Evolutionary conservation across 768 basidiomycete genomes (phyloP).

Genomic region (Phylloporus arenicola): DNA sequence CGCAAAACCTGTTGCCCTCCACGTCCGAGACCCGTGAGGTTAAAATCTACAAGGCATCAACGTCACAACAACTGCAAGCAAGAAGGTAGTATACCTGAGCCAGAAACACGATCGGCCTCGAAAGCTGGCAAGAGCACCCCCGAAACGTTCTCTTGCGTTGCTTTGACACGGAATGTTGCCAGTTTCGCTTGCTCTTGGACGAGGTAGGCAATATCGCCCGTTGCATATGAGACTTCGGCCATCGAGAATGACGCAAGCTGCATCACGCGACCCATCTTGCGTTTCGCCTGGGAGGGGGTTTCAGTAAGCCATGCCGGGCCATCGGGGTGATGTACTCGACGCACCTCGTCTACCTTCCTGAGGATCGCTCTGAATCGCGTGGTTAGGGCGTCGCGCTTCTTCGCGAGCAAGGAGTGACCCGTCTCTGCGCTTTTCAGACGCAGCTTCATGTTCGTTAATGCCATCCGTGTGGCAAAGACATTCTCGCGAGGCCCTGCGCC

Average conservation of each 20-base stretch:
- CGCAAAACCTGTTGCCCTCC: conserved; percentile 95
- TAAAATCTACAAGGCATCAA: conserved; percentile 66
- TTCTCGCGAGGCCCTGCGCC: conserved; percentile 87
- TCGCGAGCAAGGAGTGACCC: conserved; percentile 90
- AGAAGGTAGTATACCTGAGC: conserved; percentile 55
- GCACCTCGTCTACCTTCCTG: conserved; percentile 94
- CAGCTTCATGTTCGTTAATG: conserved; percentile 86
- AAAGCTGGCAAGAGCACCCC: conserved; percentile 95
- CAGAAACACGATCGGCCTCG: conserved; percentile 80
- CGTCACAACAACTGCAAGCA: background rate
- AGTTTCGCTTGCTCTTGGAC: conserved; percentile 93
- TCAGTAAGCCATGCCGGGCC: conserved; percentile 14
- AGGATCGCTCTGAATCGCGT: conserved; percentile 93
- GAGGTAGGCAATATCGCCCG: conserved; percentile 95
- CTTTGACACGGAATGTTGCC: conserved; percentile 88
- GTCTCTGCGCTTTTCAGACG: conserved; percentile 90
- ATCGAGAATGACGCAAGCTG: conserved; percentile 98
- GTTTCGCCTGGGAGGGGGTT: conserved; percentile 68
- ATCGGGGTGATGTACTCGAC: conserved; percentile 14
- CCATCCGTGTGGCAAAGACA: conserved; percentile 97
- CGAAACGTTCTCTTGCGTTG: conserved; percentile 96
- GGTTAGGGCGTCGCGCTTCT: conserved; percentile 96
- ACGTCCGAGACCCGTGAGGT: conserved; percentile 92
- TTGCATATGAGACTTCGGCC: conserved; percentile 97
- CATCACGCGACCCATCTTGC: conserved; percentile 99